Conservation (phyloP, 73 alveolate genomes). For the Chromera velia region DNA sequence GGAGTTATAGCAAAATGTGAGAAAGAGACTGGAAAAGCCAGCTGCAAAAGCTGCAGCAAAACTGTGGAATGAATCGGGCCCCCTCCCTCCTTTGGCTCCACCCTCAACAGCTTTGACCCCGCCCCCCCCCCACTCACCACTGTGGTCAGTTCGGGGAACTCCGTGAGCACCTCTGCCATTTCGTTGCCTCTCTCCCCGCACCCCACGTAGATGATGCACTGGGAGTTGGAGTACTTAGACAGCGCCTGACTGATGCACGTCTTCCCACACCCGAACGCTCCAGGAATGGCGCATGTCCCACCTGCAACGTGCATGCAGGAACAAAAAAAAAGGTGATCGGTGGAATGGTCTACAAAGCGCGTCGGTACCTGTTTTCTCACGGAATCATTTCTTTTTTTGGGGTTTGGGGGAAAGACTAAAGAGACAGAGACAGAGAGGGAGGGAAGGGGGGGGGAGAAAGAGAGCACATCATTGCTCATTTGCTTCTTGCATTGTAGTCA, state of each 20-base stretch:
- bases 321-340: too few species aligned
- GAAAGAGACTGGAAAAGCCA: too few species aligned
- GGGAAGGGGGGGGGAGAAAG: too few species aligned
- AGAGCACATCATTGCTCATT: too few species aligned
- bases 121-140: constrained; percentile 56
- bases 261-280: constrained; percentile 99
- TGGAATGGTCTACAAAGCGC: too few species aligned
- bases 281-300: constrained; percentile 98
- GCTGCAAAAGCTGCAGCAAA: too few species aligned
- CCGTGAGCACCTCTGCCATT: constrained; percentile 96
- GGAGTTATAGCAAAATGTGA: not conserved
- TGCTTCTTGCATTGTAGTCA: too few species aligned
- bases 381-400: too few species aligned
- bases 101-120: not conserved
- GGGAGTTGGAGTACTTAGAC: constrained; percentile 88
- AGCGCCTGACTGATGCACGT: constrained; percentile 94
- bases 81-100: not conserved
- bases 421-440: too few species aligned
- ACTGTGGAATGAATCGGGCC: not conserved
- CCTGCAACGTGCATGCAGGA: constrained; percentile 87
- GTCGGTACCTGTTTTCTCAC: too few species aligned
- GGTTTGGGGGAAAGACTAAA: too few species aligned
- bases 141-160: constrained; percentile 89
- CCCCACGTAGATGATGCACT: constrained; percentile 90
- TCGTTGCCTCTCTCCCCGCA: constrained; percentile 98